phyloP scores from a whole-genome alignment of 257 asterid genomes.

The Scutellaria galericulata region DNA sequence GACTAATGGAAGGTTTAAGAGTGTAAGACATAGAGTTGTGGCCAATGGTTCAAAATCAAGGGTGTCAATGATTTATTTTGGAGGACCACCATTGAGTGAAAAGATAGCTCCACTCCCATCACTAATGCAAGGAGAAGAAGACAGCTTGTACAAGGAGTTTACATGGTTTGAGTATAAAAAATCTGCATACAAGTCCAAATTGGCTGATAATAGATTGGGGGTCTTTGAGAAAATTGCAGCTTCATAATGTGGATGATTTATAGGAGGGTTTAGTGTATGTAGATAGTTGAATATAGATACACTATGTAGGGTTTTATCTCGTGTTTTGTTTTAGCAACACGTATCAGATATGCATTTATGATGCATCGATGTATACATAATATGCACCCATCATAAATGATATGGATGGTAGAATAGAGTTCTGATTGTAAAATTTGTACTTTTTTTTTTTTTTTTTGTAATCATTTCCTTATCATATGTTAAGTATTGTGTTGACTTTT shows the following conservation, averaged over 20 bases:
- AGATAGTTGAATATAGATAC: no score
- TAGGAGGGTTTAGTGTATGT: no score
- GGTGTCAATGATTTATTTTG: slow-evolving; percentile 71
- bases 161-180: slow-evolving; percentile 75
- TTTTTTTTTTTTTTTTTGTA: neutral
- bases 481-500: neutral
- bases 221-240: slow-evolving; percentile 61
- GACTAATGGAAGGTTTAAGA: slow-evolving; percentile 70
- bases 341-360: no score
- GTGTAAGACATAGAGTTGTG: slow-evolving; percentile 62
- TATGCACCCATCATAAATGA: no score
- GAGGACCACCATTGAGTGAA: slow-evolving; percentile 72
- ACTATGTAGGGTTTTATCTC: no score
- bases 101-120: slow-evolving; percentile 68
- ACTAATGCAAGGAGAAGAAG: slow-evolving; percentile 50
- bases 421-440: neutral
- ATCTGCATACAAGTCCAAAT: slow-evolving; percentile 54
- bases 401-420: neutral
- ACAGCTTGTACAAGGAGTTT: slow-evolving; percentile 66
- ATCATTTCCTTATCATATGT: neutral
- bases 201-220: slow-evolving; percentile 63
- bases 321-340: no score
- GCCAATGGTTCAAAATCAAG: slow-evolving; percentile 56
- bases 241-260: slow-evolving; percentile 21
- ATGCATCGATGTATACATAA: no score